A percentile compares a stretch with the other conserved stretches of the same genome.
Conservation (phyloP, 2,329 filamentous ascomycete genomes). For the Trichoderma aggressivum region DNA sequence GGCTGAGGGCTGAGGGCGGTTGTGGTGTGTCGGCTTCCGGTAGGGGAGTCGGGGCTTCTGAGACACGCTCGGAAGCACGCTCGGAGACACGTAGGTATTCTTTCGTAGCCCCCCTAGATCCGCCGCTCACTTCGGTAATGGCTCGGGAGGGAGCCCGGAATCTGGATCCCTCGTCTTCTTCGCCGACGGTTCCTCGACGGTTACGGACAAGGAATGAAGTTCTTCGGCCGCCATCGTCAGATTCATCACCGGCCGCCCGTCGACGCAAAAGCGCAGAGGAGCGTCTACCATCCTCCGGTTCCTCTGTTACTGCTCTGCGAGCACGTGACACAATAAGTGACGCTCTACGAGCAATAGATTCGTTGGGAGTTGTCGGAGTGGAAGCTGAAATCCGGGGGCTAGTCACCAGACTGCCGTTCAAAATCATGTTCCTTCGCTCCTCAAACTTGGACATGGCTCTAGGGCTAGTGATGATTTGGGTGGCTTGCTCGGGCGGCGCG, state of each 20-base stretch:
- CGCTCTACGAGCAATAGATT: constrained; percentile 47
- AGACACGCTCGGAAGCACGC: background rate
- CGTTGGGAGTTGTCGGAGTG: constrained; percentile 40
- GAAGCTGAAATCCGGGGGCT: constrained; percentile 42
- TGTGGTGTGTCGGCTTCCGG: constrained; percentile 34
- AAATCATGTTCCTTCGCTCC: constrained; percentile 48
- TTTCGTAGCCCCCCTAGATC: constrained; percentile 31
- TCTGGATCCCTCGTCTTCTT: constrained; percentile 48
- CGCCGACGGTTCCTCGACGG: constrained; percentile 45
- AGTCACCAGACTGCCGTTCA: constrained; percentile 44
- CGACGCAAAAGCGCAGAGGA: constrained; percentile 44
- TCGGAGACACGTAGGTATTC: constrained; percentile 29
- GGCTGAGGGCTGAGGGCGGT: constrained; percentile 48
- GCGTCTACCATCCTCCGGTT: constrained; percentile 49
- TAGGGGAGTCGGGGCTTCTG: constrained; percentile 35
- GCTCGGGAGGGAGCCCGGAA: constrained; percentile 58
- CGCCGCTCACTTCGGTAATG: constrained; percentile 50
- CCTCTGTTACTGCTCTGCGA: constrained; percentile 48
- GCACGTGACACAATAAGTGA: constrained; percentile 47
- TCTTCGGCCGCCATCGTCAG: constrained; percentile 43
- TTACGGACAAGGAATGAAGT: constrained; percentile 45
- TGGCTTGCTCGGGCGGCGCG: constrained; percentile 42
- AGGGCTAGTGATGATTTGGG: constrained; percentile 42
- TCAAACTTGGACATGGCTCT: constrained; percentile 51
- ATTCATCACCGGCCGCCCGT: constrained; percentile 43